A percentile compares a stretch with the other conserved stretches of the same genome.
These are phyloP conservation scores for Ilyonectria sp. DNA, from an alignment of 2,329 filamentous ascomycete species.

Conservation along the genomic window DNA sequence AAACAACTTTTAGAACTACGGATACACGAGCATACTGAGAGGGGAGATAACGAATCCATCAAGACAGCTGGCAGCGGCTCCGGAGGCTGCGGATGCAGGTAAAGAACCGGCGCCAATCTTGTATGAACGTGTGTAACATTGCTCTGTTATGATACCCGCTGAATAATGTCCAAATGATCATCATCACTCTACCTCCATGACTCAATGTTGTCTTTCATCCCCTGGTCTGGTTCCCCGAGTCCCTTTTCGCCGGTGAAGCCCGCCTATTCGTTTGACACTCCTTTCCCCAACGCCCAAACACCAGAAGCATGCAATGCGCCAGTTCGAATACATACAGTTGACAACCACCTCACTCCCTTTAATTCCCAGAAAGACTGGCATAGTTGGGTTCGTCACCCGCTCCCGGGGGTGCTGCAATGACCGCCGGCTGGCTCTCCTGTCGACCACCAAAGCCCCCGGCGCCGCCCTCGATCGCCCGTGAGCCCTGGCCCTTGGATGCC, in stretches of 20 bases:
- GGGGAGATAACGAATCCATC: conserved; percentile 93
- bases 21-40: conserved; percentile 92
- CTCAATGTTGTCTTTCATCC: conserved; percentile 31
- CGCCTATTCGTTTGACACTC: conserved; percentile 26
- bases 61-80: conserved; percentile 69
- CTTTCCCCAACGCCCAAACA: conserved; percentile 44
- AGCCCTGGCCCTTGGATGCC: conserved; percentile 33
- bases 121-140: conserved; percentile 52
- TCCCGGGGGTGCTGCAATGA: conserved; percentile 85
- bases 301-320: conserved; percentile 44
- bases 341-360: conserved; percentile 53
- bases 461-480: conserved; percentile 51
- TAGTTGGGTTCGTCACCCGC: conserved; percentile 82
- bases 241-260: conserved; percentile 40
- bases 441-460: conserved; percentile 42
- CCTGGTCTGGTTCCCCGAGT: conserved; percentile 29
- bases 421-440: conserved; percentile 43
- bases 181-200: conserved; percentile 39
- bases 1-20: conserved; percentile 74
- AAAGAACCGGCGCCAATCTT: conserved; percentile 36
- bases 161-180: conserved; percentile 40
- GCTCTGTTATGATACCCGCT: conserved; percentile 51
- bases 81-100: conserved; percentile 54
- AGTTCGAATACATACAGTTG: conserved; percentile 33
- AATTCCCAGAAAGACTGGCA: conserved; percentile 88